Base-by-base conservation (phyloP, 768 basidiomycete species). In the Lactarius evosmus region DNA sequence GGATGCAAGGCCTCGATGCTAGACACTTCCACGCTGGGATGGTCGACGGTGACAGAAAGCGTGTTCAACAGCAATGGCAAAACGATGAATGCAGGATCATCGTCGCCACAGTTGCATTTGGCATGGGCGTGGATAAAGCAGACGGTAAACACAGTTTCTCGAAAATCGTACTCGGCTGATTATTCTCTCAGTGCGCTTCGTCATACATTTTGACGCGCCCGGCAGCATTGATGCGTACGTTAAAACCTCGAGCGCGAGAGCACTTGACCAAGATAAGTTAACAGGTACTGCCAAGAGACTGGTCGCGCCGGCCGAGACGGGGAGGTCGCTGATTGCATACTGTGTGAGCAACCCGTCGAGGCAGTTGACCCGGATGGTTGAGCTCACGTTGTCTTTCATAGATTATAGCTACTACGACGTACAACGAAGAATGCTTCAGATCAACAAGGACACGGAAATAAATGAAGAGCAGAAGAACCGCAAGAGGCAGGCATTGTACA, bases 281-380 rank as follows among this genome's bases (percentile, higher is more conserved):
- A 50, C 58, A 91, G 90, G 2, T 91, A 91, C 71, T 95, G 94
- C 70, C 94, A 98, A 77, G 97, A 99, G 77, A 98, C 96, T 0
- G 97, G 97, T 7, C 86, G 97, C 61, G 97, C 95, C 19, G 97
- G 97, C 6, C 84, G 97, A 63, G 97, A 99, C 71, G 93, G 93
- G 5, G 74, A 82, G 68, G 82, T 84, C 1, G 88, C 97, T 0
- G 85, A 89, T 56, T 99, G 97, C 74, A 74, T 97, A 14, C 82
- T 98, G 12, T 94, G 93, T 96, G 73, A 71, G 87, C 41, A 14
- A 16, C 44, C 50, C 17, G 8, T 22, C 57, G 14, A 17, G 29
- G 38, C 30, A 54, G 7, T 32, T 40, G 16, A 62, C 56, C n/a
- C n/a, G n/a, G n/a, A 36, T 33, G 7, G 25, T 25, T 12, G 32